Conservation (phyloP, 1,284 basidiomycete species). For the Sporisorium sorghi region DNA sequence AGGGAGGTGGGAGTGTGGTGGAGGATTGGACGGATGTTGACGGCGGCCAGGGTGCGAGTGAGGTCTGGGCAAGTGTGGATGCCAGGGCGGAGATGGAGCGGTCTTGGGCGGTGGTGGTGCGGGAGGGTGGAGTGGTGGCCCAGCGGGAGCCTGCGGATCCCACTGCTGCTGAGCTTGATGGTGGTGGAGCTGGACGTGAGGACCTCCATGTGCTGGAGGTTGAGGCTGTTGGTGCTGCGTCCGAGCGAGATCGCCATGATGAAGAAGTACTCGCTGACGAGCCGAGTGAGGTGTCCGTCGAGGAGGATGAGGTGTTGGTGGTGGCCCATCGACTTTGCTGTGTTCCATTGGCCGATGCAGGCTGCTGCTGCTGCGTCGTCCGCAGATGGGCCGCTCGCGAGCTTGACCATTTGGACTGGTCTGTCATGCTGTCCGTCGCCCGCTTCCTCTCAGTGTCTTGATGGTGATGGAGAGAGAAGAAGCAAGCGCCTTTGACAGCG, state of each 20-base stretch:
- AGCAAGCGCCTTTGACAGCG: not conserved
- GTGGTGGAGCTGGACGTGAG: not conserved
- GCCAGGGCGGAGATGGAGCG: not conserved
- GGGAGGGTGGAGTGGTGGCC: slow-evolving; percentile 8
- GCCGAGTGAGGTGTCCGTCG: not conserved
- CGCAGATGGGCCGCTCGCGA: slow-evolving; percentile 10
- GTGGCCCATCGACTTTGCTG: slow-evolving; percentile 42
- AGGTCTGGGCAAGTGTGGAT: not conserved
- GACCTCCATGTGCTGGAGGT: not conserved
- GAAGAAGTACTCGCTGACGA: slow-evolving; percentile 1
- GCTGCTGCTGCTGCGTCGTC: slow-evolving; percentile 9
- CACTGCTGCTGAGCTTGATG: not conserved
- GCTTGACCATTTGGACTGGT: slow-evolving; percentile 30
- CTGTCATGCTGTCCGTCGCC: slow-evolving; percentile 5
- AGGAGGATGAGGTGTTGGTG: not conserved
- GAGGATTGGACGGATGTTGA: slow-evolving; percentile 1
- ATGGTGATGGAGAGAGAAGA: not conserved
- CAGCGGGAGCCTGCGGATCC: slow-evolving; percentile 21
- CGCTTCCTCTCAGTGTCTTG: not conserved
- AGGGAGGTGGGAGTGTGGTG: too few relatives aligned
- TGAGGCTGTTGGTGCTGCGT: not conserved
- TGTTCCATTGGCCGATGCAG: slow-evolving; percentile 10
- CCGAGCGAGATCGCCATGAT: slow-evolving; percentile 19
- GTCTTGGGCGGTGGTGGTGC: not conserved
- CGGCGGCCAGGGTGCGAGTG: not conserved